phyloP scores from a whole-genome alignment of 1,284 basidiomycete genomes.

The Microbotryomycetes sp. region DNA sequence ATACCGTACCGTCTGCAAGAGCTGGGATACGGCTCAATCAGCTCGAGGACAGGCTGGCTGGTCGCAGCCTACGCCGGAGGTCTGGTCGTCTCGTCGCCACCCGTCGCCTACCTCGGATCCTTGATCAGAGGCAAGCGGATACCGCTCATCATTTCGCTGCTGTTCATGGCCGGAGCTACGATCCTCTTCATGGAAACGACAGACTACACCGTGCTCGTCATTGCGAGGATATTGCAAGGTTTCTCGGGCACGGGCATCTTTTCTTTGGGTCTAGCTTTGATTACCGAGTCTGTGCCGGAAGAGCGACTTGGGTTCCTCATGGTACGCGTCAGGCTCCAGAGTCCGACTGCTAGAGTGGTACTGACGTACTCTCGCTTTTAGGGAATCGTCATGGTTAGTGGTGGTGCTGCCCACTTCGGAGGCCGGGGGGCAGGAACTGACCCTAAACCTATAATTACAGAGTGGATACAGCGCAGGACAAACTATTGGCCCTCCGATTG shows the following conservation, averaged over 20 bases:
- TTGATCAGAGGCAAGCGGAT: constrained; percentile 19
- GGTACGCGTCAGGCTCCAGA: background rate
- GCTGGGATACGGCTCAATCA: constrained; percentile 31
- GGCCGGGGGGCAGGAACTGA: no score
- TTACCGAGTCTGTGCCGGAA: constrained; percentile 26
- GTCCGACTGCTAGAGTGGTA: background rate
- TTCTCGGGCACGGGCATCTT: constrained; percentile 32
- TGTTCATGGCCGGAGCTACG: constrained; percentile 34
- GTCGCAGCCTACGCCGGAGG: constrained; percentile 27
- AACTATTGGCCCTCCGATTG: constrained; percentile 22
- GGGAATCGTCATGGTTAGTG: constrained; percentile 28
- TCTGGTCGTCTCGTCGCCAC: constrained; percentile 27
- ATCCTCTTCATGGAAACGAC: constrained; percentile 34
- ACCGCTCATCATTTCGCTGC: constrained; percentile 25
- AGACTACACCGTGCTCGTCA: constrained; percentile 24
- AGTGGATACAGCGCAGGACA: constrained; percentile 27
- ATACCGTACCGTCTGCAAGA: constrained; percentile 32
- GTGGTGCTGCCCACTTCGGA: no score
- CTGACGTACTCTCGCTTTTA: background rate
- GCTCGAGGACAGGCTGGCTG: constrained; percentile 32
- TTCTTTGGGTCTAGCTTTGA: constrained; percentile 28
- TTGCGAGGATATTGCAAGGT: constrained; percentile 34
- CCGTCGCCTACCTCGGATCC: constrained; percentile 25
- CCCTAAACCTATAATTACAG: no score
- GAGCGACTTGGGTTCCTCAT: constrained; percentile 19